Evolutionary conservation across 2,329 filamentous ascomycete species (phyloP).

Genomic region (Alternaria consortialis): DNA sequence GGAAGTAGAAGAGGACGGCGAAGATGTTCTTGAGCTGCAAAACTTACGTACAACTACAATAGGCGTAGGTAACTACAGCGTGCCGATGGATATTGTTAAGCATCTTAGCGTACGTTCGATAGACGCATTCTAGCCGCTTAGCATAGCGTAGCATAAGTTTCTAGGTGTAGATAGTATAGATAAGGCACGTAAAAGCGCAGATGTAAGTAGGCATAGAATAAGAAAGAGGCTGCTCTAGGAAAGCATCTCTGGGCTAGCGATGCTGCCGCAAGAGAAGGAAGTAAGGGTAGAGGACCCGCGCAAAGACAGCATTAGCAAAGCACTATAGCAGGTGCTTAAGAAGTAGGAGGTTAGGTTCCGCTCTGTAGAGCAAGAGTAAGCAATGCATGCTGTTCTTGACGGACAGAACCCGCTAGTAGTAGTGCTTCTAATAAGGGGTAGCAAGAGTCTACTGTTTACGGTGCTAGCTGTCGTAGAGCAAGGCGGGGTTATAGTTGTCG

Average conservation of each 20-base stretch:
- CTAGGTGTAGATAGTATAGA: too few species aligned
- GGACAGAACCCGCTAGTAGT: constrained; percentile 25
- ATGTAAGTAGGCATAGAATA: too few species aligned
- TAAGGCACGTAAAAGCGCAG: too few species aligned
- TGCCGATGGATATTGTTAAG: constrained; percentile 30
- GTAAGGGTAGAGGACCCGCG: too few species aligned
- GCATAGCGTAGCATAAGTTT: background rate
- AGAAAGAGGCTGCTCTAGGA: too few species aligned
- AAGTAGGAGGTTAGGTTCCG: constrained; percentile 14
- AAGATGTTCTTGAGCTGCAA: constrained; percentile 18
- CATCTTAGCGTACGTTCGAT: constrained; percentile 31
- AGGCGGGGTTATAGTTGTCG: constrained; percentile 24
- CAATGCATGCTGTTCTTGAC: constrained; percentile 18
- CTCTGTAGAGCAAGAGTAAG: constrained; percentile 11
- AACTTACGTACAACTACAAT: constrained; percentile 19
- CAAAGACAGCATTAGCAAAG: too few species aligned
- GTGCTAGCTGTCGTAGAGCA: constrained; percentile 22
- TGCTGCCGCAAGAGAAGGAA: too few species aligned
- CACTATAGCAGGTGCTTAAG: background rate
- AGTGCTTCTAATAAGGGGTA: constrained; percentile 25
- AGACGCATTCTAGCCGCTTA: constrained; percentile 26
- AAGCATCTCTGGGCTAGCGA: too few species aligned
- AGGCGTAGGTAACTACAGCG: constrained; percentile 4
- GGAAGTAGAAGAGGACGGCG: constrained; percentile 23
- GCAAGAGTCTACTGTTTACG: constrained; percentile 38